Evolutionary conservation across 495 filamentous ascomycete species (phyloP).

Genomic region (Aspergillus kassunensis): DNA sequence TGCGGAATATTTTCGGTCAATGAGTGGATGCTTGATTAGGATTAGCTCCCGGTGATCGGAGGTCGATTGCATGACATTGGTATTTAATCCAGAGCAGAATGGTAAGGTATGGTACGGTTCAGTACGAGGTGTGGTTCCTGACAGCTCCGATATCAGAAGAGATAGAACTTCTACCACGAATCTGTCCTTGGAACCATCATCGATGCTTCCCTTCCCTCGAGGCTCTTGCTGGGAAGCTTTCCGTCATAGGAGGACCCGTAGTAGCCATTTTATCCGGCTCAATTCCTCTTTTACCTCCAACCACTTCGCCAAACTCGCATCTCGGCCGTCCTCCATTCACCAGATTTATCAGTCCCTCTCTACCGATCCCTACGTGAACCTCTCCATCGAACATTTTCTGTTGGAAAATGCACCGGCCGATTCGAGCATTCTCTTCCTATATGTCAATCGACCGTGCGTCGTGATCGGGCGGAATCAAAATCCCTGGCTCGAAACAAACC

Average conservation of each 20-base stretch:
- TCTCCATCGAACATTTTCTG: constrained; percentile 91
- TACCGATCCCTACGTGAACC: constrained; percentile 80
- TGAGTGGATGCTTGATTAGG: background rate
- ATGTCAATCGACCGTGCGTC: constrained; percentile 78
- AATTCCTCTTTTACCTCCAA: constrained; percentile 35
- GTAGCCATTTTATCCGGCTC: constrained; percentile 19
- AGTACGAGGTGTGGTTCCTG: background rate
- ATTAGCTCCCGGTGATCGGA: constrained; percentile 20
- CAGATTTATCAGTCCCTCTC: constrained; percentile 76
- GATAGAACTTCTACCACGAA: background rate
- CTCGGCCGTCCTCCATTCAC: constrained; percentile 44
- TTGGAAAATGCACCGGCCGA: constrained; percentile 64
- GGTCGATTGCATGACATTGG: background rate
- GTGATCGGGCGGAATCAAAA: constrained; percentile 97
- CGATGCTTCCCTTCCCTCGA: constrained; percentile 23
- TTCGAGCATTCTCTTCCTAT: constrained; percentile 79
- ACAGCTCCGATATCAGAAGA: background rate
- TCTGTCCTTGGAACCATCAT: background rate
- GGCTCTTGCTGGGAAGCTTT: constrained; percentile 27
- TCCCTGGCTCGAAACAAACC: constrained; percentile 88
- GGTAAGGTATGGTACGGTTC: background rate
- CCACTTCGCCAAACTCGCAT: constrained; percentile 41
- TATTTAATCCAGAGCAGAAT: background rate
- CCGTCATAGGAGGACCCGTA: background rate
- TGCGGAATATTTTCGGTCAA: constrained; percentile 11